Conservation (phyloP, 371 early-diverging fungal genomes). For the Lichtheimia hyalospora region DNA sequence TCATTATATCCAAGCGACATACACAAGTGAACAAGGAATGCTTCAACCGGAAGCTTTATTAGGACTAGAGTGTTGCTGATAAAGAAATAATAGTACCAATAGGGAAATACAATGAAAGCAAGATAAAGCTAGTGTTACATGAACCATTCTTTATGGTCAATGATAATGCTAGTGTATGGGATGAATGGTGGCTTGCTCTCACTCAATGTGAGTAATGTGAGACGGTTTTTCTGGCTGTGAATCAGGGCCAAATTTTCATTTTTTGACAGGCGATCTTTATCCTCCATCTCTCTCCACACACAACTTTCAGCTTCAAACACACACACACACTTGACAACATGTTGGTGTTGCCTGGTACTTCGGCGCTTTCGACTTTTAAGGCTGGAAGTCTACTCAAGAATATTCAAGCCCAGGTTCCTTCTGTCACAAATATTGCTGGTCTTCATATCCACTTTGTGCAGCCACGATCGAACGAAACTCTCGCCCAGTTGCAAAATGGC, state of each 20-base stretch:
- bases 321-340: slow-evolving; percentile 29
- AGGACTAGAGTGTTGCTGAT: no score
- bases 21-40: no score
- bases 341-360: slow-evolving; percentile 78
- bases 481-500: slow-evolving; percentile 29
- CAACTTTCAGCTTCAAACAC: neutral
- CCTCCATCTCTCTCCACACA: neutral
- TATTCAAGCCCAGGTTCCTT: slow-evolving; percentile 53
- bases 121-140: neutral
- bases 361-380: slow-evolving; percentile 75
- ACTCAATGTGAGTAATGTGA: slow-evolving; percentile 8
- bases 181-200: no score
- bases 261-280: neutral
- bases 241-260: neutral
- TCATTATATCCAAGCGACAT: no score
- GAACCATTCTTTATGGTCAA: neutral
- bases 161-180: neutral
- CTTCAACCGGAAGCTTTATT: no score
- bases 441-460: slow-evolving; percentile 76
- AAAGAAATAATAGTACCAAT: no score
- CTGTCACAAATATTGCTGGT: slow-evolving; percentile 52
- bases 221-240: slow-evolving; percentile 8
- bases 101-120: neutral
- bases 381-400: slow-evolving; percentile 52
- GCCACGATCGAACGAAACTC: slow-evolving; percentile 41